phyloP scores from a whole-genome alignment of 177 flowering plant species.

The Tripterygium wilfordii region DNA sequence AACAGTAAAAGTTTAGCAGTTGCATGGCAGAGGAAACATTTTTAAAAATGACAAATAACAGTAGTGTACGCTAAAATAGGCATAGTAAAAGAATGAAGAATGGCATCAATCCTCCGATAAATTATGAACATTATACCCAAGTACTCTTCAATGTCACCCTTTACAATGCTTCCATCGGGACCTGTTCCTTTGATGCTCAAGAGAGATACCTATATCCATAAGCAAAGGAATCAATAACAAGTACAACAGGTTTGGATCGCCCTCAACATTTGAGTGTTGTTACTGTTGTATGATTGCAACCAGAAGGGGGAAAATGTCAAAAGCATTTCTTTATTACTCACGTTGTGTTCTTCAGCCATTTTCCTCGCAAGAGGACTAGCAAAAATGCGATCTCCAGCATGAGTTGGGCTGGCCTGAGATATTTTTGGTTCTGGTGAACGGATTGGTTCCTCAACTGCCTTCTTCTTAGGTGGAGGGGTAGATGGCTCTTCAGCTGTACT shows the following conservation, averaged over 20 bases:
- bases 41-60: no score
- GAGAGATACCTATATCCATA: constrained; percentile 54
- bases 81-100: no score
- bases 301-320: no score
- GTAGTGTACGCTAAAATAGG: background rate
- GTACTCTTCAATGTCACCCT: constrained; percentile 96
- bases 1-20: background rate
- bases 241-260: background rate
- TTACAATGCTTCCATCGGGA: constrained; percentile 86
- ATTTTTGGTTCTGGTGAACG: constrained; percentile 41
- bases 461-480: constrained; percentile 56
- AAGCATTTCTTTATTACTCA: no score
- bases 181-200: constrained; percentile 93
- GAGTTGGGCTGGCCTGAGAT: constrained; percentile 39
- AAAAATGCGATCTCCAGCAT: constrained; percentile 63
- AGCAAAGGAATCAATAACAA: background rate
- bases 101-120: background rate
- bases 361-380: constrained; percentile 90
- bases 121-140: constrained; percentile 44
- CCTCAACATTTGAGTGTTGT: no score
- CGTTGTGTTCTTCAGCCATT: constrained; percentile 84
- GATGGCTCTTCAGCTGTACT: constrained; percentile 36
- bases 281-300: no score
- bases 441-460: constrained; percentile 39
- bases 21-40: no score